Evolutionary conservation across 2,329 filamentous ascomycete genomes (phyloP), one percentile per base, ranked within the genome.

Genomic region (Cladobotryum mycophilum): DNA sequence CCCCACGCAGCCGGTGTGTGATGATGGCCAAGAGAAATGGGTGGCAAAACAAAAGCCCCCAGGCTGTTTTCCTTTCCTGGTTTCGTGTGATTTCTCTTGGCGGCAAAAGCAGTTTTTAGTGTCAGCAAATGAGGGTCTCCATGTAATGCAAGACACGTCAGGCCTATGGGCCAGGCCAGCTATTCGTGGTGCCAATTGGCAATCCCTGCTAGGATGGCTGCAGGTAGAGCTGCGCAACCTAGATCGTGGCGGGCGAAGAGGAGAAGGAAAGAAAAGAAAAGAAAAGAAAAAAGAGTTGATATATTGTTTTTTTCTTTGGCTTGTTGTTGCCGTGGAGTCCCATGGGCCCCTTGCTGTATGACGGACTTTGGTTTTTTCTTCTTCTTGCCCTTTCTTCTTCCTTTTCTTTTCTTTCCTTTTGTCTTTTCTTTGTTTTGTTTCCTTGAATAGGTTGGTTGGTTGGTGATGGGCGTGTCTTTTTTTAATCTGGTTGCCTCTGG

Each of bases 91-190:
- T 30, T 30, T 30, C 9, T 30, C 25, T 30, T 30, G 25, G 25
- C 25, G 8, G 25, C 25, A 30, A 30, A 30, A 30, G 25, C 6
- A 8, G 25, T 30, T 30, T 30, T 30, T 30, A 30, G 25, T 30
- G 25, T 30, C 25, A 30, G 25, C 25, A 30, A 30, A 30, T 30
- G 25, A 30, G 47, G 25, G 46, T 22, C 34, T 22, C 33, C 30
- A 60, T 59, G 57, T 56, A 54, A 61, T 63, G 61, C 61, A 61
- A 58, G 61, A 63, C 61, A 63, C 61, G 61, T 59, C 25, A 30
- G 25, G 25, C 25, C 9, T 30, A 17, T 30, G 25, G 25, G 8
- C 25, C 25, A 25, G 45, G 49, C 40, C 20, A 13, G 44, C 38
- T 22, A 51, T 51, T 51, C 49, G 49, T 45, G 35, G 41, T 30